phyloP scores from a whole-genome alignment of 1,284 basidiomycete species.

The Wolfiporia cocos region DNA sequence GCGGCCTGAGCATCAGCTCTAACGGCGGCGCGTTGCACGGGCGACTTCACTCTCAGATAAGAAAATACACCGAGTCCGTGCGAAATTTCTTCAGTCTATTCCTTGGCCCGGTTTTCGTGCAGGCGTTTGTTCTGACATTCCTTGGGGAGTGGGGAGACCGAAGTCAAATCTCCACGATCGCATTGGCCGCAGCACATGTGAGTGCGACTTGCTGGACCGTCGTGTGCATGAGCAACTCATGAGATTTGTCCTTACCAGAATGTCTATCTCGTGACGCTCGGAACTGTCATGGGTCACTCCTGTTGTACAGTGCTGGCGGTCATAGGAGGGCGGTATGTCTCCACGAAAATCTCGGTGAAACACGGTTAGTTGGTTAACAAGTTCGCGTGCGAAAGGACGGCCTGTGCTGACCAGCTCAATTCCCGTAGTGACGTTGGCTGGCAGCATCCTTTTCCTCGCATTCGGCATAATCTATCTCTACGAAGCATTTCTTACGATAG shows the following conservation, averaged over 20 bases:
- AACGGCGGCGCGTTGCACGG: conserved; percentile 14
- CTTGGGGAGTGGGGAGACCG: conserved; percentile 98
- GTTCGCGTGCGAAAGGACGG: no score
- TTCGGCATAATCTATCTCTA: conserved; percentile 78
- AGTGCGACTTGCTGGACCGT: conserved; percentile 26
- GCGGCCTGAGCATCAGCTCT: conserved; percentile 6
- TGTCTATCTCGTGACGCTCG: conserved; percentile 78
- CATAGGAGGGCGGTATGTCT: conserved; percentile 85
- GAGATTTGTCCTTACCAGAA: no score
- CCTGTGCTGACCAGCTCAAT: background rate
- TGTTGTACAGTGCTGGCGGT: conserved; percentile 89
- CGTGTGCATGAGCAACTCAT: conserved; percentile 5
- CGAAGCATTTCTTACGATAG: conserved; percentile 47
- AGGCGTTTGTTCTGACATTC: conserved; percentile 94
- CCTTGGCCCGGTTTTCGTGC: conserved; percentile 91
- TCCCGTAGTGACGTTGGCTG: conserved; percentile 74
- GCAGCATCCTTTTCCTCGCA: conserved; percentile 76
- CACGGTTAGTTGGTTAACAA: conserved; percentile 68
- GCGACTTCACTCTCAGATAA: conserved; percentile 15
- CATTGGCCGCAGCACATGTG: conserved; percentile 93
- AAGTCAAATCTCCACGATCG: conserved; percentile 96
- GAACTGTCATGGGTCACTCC: conserved; percentile 87
- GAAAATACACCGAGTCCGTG: conserved; percentile 54
- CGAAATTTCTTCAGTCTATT: conserved; percentile 82
- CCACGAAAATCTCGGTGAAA: conserved; percentile 92